A percentile compares a stretch with the other conserved stretches of the same genome.
phyloP scores from a whole-genome alignment of 2,329 filamentous ascomycete genomes.

The Escovopsis sp. region DNA sequence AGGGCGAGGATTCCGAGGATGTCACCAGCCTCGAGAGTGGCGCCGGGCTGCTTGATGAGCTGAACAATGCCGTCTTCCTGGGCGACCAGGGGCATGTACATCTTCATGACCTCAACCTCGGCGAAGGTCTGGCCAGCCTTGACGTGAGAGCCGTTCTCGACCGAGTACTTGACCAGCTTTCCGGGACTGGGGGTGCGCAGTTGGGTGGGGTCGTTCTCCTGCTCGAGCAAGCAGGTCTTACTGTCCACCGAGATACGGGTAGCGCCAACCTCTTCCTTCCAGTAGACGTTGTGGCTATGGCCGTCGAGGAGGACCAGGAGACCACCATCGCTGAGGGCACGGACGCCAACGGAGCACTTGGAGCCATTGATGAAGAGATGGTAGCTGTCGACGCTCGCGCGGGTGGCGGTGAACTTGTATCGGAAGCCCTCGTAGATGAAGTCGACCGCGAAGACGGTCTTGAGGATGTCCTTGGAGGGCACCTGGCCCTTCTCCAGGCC shows the following conservation, averaged over 20 bases:
- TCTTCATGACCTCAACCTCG: conserved; percentile 99
- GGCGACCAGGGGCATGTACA: conserved; percentile 98
- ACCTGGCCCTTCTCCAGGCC: conserved; percentile 96
- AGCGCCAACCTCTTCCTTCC: conserved; percentile 96
- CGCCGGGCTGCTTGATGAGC: conserved; percentile 96
- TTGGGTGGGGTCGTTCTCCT: conserved; percentile 97
- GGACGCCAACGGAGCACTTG: conserved; percentile 84
- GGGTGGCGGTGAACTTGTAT: conserved; percentile 96
- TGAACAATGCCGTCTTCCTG: conserved; percentile 93
- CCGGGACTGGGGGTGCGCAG: conserved; percentile 87
- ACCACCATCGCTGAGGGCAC: conserved; percentile 84
- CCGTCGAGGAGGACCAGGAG: conserved; percentile 80
- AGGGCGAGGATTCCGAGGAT: conserved; percentile 94
- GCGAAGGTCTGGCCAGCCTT: conserved; percentile 85
- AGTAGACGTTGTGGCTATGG: conserved; percentile 96
- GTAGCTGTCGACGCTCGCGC: conserved; percentile 85
- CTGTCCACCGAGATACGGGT: conserved; percentile 92
- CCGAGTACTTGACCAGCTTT: conserved; percentile 94
- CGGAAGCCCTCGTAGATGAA: conserved; percentile 96
- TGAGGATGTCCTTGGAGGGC: conserved; percentile 87
- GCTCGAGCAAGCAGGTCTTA: conserved; percentile 95
- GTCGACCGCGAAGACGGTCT: conserved; percentile 93
- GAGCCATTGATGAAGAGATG: conserved; percentile 98
- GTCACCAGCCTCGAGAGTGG: conserved; percentile 93
- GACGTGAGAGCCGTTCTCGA: conserved; percentile 90